Conservation (phyloP, 345 rosid genomes). For the Erodium maritimum region DNA sequence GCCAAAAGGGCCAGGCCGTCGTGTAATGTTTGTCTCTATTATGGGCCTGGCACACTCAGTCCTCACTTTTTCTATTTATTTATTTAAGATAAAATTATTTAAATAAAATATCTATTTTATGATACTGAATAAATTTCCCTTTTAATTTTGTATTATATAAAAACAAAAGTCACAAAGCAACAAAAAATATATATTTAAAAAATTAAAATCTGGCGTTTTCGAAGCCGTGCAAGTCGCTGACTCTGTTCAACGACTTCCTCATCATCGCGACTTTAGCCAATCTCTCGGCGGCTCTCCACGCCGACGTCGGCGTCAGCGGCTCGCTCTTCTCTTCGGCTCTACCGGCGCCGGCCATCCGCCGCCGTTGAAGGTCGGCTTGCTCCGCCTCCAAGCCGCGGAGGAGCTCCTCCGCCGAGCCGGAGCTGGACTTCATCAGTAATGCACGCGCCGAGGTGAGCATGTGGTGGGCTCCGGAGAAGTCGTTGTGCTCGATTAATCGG, state of each 20-base stretch:
- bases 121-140: too few species aligned
- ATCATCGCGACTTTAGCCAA: conserved; percentile 79
- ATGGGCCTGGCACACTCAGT: background rate
- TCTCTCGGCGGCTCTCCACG: conserved; percentile 86
- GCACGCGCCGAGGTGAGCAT: conserved; percentile 67
- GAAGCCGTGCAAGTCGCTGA: conserved; percentile 92
- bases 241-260: conserved; percentile 88
- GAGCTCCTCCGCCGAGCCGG: conserved; percentile 31
- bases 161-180: background rate
- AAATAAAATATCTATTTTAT: background rate
- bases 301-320: conserved; percentile 78
- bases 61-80: background rate
- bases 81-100: too few species aligned
- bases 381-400: conserved; percentile 51
- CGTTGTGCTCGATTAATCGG: conserved; percentile 38
- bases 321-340: conserved; percentile 31
- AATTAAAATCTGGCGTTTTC: conserved; percentile 83
- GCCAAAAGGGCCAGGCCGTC: conserved; percentile 9
- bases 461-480: conserved; percentile 47
- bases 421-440: conserved; percentile 36
- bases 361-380: conserved; percentile 43
- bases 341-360: background rate
- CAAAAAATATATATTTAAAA: conserved; percentile 1
- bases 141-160: background rate
- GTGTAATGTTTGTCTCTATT: conserved; percentile 6